phyloP scores from a whole-genome alignment of 805 yeast species.

The Ogataea parapolymorpha region DNA sequence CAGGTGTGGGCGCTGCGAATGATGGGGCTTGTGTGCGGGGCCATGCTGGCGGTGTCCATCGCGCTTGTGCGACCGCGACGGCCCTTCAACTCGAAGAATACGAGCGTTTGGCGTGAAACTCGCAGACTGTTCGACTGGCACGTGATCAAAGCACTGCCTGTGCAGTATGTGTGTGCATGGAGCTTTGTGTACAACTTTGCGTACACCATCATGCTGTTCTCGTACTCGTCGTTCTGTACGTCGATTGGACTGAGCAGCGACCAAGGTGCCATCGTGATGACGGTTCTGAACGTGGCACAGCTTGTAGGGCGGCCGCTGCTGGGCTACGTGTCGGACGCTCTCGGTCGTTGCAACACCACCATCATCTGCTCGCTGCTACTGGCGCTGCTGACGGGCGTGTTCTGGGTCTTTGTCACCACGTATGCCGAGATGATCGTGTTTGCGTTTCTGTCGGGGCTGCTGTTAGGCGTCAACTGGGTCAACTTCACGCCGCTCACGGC shows the following conservation, averaged over 20 bases:
- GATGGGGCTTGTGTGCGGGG: slow-evolving; percentile 34
- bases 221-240: slow-evolving; percentile 46
- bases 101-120: slow-evolving; percentile 20
- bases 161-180: slow-evolving; percentile 26
- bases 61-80: slow-evolving; percentile 23
- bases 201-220: slow-evolving; percentile 39
- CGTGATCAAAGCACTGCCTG: slow-evolving; percentile 21
- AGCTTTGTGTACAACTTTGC: slow-evolving; percentile 27
- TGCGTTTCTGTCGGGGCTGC: slow-evolving; percentile 41
- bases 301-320: slow-evolving; percentile 47
- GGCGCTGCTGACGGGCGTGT: slow-evolving; percentile 39
- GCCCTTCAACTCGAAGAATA: slow-evolving; percentile 20
- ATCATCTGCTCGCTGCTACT: slow-evolving; percentile 34
- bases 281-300: slow-evolving; percentile 46
- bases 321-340: slow-evolving; percentile 44
- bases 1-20: slow-evolving; percentile 47
- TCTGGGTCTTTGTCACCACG: slow-evolving; percentile 47
- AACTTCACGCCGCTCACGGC: slow-evolving; percentile 35
- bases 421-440: slow-evolving; percentile 43
- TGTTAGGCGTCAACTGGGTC: slow-evolving; percentile 45
- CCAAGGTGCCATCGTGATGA: slow-evolving; percentile 47
- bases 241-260: slow-evolving; percentile 44
- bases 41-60: slow-evolving; percentile 19
- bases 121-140: slow-evolving; percentile 14
- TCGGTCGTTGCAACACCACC: slow-evolving; percentile 48